phyloP scores from a whole-genome alignment of 2,329 filamentous ascomycete genomes.

The Fonsecaea pugnacius region DNA sequence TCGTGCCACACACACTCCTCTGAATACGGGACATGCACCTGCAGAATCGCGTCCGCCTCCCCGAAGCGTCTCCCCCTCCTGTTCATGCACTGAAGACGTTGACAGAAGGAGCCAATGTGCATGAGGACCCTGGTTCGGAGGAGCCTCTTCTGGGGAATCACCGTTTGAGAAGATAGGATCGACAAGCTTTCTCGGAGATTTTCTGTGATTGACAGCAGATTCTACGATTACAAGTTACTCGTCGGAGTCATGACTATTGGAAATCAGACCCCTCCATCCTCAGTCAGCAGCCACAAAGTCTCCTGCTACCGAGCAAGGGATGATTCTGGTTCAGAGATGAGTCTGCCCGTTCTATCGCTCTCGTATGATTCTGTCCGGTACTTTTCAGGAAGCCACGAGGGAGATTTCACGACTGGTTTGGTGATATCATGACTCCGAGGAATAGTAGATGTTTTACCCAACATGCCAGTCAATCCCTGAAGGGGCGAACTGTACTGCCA shows the following conservation, averaged over 20 bases:
- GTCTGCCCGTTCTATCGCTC: neutral
- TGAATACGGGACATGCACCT: neutral
- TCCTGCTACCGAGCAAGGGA: neutral
- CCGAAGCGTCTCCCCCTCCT: constrained; percentile 22
- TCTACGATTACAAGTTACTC: neutral
- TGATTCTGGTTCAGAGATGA: neutral
- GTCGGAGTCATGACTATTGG: neutral
- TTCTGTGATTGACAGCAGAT: neutral
- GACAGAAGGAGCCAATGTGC: constrained; percentile 9
- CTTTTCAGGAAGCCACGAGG: neutral
- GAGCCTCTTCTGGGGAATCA: constrained; percentile 18
- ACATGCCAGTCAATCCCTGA: neutral
- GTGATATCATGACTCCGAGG: neutral
- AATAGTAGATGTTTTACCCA: neutral
- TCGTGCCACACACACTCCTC: neutral
- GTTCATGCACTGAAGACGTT: constrained; percentile 25
- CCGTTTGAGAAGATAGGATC: constrained; percentile 11
- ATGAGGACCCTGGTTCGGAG: neutral
- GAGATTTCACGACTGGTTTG: neutral
- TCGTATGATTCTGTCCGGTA: neutral
- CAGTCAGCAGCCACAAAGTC: constrained; percentile 19
- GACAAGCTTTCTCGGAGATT: neutral
- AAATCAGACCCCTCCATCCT: neutral
- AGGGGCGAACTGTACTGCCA: neutral
- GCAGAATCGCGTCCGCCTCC: constrained; percentile 14